Evolutionary conservation across 2,329 filamentous ascomycete species (phyloP), one percentile per base, ranked within the genome.

Genomic region (Cercospora sp.): DNA sequence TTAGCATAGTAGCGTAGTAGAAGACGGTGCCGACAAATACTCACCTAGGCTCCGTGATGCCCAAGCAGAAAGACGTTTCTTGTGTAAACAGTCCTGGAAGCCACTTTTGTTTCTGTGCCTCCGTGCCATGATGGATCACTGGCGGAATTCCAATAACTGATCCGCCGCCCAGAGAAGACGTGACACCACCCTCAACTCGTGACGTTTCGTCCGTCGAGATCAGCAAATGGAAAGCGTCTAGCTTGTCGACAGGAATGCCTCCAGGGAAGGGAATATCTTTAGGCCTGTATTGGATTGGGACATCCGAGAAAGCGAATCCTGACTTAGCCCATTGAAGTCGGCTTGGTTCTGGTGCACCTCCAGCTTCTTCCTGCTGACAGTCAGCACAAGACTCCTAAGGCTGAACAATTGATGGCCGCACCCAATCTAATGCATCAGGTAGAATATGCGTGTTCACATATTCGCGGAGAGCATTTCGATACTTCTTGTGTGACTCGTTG

Each of bases 121-220:
- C 78, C 0, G 83, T 90, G 1, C 89, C 89, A 72, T 87, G 87
- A 60, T 86, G 82, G n/a, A 89, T 82, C 57, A 91, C 81, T 0
- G 89, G 89, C 5, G 89, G 89, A 28, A 84, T 83, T 0, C 89
- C 89, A 71, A 91, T 91, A 1, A 83, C 81, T 48, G 86, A 87
- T 0, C 85, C 89, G 26, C 87, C 87, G 2, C 82, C 85, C 10
- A 91, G 79, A 0, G 85, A 85, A 74, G 85, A 87, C 3, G 83
- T 79, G 1, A 90, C 86, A 8, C 88, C 87, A 1, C 85, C 75
- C 77, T 78, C 75, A 9, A 76, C 69, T 28, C 77, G 67, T 6
- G 72, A 72, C 0, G 75, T 75, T 69, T 78, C 77, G 53, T 78
- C 77, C 7, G 72, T 75, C 18, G 69, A 71, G 2, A 78, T 69